Percentiles rank a stretch among this genome's conserved stretches.
phyloP scores from a whole-genome alignment of 352 stramenopile species.

The Phytophthora cryptogea region DNA sequence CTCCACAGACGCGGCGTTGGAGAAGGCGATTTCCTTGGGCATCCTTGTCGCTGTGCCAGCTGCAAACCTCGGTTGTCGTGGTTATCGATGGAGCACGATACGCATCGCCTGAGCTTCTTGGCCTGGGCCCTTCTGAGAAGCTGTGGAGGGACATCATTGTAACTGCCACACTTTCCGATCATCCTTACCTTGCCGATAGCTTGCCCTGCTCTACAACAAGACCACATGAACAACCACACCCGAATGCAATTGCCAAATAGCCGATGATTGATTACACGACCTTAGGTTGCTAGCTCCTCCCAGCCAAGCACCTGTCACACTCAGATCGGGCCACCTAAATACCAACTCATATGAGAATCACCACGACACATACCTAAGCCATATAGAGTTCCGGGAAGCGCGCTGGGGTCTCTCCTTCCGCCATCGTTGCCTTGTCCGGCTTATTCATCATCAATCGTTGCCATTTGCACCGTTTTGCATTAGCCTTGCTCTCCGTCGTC shows the following conservation, averaged over 20 bases:
- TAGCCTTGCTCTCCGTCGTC: conserved; percentile 43
- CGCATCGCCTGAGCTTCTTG: conserved; percentile 13
- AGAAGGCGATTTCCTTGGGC: conserved; percentile 28
- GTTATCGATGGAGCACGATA: conserved; percentile 9
- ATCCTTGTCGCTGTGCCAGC: conserved; percentile 10
- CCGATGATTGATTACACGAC: conserved; percentile 31
- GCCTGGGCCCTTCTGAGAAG: neutral
- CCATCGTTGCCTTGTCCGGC: conserved; percentile 31
- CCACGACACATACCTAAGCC: conserved; percentile 25
- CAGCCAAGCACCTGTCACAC: neutral
- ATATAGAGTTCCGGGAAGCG: conserved; percentile 50
- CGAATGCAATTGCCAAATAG: conserved; percentile 12
- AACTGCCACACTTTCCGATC: conserved; percentile 14
- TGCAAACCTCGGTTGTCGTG: neutral
- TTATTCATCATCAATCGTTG: conserved; percentile 50
- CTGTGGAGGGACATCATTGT: conserved; percentile 13
- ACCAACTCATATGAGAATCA: conserved; percentile 22
- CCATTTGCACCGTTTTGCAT: conserved; percentile 49
- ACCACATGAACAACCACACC: neutral
- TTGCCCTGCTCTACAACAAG: neutral
- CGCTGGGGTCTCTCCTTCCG: conserved; percentile 29
- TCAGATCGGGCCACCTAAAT: conserved; percentile 11
- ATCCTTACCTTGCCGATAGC: neutral
- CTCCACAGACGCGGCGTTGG: conserved; percentile 19
- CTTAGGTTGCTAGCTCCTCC: conserved; percentile 1